Evolutionary conservation across 352 stramenopile genomes (phyloP), one percentile per base, ranked within the genome.

Genomic region (Ochromonadaceae sp.): DNA sequence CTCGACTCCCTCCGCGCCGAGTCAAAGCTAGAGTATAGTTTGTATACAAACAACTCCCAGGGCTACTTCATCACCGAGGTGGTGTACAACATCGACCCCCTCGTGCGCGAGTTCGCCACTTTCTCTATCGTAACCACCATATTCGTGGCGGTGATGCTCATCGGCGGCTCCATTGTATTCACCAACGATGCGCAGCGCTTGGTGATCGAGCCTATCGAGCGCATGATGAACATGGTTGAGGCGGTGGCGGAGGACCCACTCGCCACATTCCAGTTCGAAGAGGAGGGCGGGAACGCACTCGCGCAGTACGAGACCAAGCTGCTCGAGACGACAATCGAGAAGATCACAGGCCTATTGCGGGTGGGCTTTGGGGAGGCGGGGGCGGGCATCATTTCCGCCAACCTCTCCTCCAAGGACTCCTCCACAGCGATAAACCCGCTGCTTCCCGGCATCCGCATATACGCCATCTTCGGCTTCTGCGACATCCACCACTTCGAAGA

Each of bases 301-400:
- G 75, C 83, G 28, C 84, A 93, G 55, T 95, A 95, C 70, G 90
- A 96, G 68, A 97, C 88, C 0, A 82, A 86, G 43, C 86, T 95
- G 71, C 81, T 96, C 1, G 86, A 96, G 67, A 70, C 90, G 38
- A 95, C 88, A 5, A 78, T 96, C 1, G 77, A 86, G 31, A 84
- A 65, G 56, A 65, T 67, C 80, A 91, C 49, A 69, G 77, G 88
- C 40, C 72, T 98, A 14, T 72, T 98, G 4, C 81, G 93, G 61
- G 92, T 97, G 41, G 93, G 92, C 7, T 98, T 96, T 79, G 92
- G 92, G 31, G 89, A 92, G 15, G 92, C 92, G n/a, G 84, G 82
- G 44, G 91, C 88, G 14, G 90, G 96, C 70, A 97, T 98, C 58
- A 98, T 98, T 71, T 88, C 86, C 1, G 96, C 93, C 31, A 98